phyloP scores from a whole-genome alignment of 2,329 filamentous ascomycete genomes.

The Diaporthe destruens region DNA sequence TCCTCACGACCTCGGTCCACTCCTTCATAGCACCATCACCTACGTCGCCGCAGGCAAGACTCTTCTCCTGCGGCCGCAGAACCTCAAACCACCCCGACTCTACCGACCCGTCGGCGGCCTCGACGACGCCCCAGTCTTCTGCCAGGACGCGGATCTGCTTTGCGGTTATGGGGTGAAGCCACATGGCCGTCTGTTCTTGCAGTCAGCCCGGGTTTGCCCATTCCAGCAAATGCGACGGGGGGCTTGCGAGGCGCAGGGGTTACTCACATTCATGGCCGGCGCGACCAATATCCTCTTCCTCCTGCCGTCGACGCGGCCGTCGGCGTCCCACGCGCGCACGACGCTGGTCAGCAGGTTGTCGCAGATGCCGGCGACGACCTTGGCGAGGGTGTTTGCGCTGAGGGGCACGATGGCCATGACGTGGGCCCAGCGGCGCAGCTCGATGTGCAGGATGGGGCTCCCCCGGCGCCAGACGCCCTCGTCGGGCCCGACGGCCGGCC shows the following conservation, averaged over 20 bases:
- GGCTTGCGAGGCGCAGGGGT: slow-evolving; percentile 53
- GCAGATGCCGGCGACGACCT: slow-evolving; percentile 81
- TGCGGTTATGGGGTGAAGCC: slow-evolving; percentile 83
- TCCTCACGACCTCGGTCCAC: slow-evolving; percentile 79
- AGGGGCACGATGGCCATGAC: slow-evolving; percentile 84
- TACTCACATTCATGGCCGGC: slow-evolving; percentile 49
- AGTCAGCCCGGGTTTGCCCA: not conserved
- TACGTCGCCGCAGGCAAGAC: slow-evolving; percentile 85
- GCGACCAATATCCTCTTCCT: slow-evolving; percentile 81
- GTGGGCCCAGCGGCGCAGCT: slow-evolving; percentile 84
- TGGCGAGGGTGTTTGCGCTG: slow-evolving; percentile 87
- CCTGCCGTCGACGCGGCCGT: slow-evolving; percentile 67
- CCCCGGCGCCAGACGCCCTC: slow-evolving; percentile 79
- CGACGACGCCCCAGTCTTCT: slow-evolving; percentile 76
- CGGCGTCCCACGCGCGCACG: slow-evolving; percentile 88
- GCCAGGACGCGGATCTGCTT: slow-evolving; percentile 78
- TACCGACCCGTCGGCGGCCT: slow-evolving; percentile 46
- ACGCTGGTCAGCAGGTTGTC: slow-evolving; percentile 82
- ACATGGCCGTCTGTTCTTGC: slow-evolving; percentile 72
- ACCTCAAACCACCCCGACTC: slow-evolving; percentile 71
- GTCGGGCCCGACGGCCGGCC: slow-evolving; percentile 52
- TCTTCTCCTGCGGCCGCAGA: slow-evolving; percentile 79
- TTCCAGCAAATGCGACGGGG: not conserved
- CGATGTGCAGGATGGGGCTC: slow-evolving; percentile 89
- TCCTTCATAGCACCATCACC: slow-evolving; percentile 87